Base-by-base conservation (phyloP, 2,329 filamentous ascomycete genomes). In the Orbilia ellipsospora region DNA sequence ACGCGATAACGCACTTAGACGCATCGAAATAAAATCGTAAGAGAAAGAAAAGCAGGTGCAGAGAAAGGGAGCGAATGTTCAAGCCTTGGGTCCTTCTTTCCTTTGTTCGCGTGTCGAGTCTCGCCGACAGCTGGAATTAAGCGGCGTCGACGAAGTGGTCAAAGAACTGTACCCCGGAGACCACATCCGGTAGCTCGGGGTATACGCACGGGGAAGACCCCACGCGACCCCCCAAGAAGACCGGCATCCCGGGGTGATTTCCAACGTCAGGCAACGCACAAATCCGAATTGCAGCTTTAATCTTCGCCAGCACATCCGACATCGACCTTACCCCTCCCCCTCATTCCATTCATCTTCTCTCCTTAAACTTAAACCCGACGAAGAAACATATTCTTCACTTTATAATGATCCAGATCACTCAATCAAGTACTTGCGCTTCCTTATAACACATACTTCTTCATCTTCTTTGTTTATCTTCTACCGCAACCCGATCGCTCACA, bases 381-480 rank as follows among this genome's bases (percentile, higher is more conserved):
- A 42, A n/a, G 56, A 16, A 45, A 2, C 2, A 1, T 2, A 20
- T 18, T 20, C 42, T 36, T 36, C 63, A 28, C n/a, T 36, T 36
- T 52, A 28, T n/a, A 18, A 75, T 69, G 72, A 75, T 75, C 28
- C 64, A 64, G 59, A 60, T 75, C 54, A 75, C 72, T 36, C 40
- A 67, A 68, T 75, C 72, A 75, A 75, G 72, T 75, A 75, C 52
- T 68, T 65, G 55, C 54, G 48, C 60, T 55, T 61, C 60, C 72
- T 28, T 57, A 51, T 63, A 64, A 26, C 63, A 42, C 63, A 20
- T 56, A 36, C 5, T 36, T 36, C 23, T 23, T 23, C 23, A 23
- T 23, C 23, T 23, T 23, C 31, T 36, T 36, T 36, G 6, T 36
- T 36, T 36, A 36, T 36, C 44, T 48, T 15, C 1, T 31, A 48